phyloP scores from a whole-genome alignment of 2,329 filamentous ascomycete species.

The Fusarium goolgardi region DNA sequence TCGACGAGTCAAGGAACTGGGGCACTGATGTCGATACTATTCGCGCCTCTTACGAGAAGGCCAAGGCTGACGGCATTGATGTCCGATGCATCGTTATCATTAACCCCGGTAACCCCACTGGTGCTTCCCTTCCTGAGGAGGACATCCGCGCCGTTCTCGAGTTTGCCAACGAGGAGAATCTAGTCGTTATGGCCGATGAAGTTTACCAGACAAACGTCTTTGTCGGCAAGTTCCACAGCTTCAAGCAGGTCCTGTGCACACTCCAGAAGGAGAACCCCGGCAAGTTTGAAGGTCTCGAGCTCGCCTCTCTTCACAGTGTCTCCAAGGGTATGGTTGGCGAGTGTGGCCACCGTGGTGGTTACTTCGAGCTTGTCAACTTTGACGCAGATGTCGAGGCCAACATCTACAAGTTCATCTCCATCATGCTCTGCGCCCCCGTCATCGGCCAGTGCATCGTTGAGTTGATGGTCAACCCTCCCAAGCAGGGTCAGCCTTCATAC shows the following conservation, averaged over 20 bases:
- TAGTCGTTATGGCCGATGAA: constrained; percentile 94
- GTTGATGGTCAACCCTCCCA: constrained; percentile 96
- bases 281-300: constrained; percentile 85
- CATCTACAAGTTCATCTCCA: constrained; percentile 99
- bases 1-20: constrained; percentile 89
- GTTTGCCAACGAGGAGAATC: constrained; percentile 83
- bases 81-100: constrained; percentile 96
- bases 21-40: constrained; percentile 87
- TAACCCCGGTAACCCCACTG: constrained; percentile 98
- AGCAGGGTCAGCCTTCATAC: constrained; percentile 83
- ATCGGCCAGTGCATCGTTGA: constrained; percentile 96
- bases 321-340: constrained; percentile 99
- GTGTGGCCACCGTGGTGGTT: constrained; percentile 96
- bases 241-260: constrained; percentile 88
- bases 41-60: constrained; percentile 76
- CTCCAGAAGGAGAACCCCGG: constrained; percentile 80
- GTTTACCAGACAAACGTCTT: constrained; percentile 99
- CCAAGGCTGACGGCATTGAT: constrained; percentile 80
- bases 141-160: constrained; percentile 89
- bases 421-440: constrained; percentile 95
- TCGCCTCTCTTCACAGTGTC: constrained; percentile 90
- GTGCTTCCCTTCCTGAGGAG: constrained; percentile 80
- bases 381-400: constrained; percentile 85
- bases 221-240: constrained; percentile 91
- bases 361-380: constrained; percentile 96